A percentile compares a stretch with the other conserved stretches of the same genome.
These are phyloP conservation scores for Pleurotus salmoneostramineus DNA, from an alignment of 768 basidiomycete species.

Conservation along the genomic window DNA sequence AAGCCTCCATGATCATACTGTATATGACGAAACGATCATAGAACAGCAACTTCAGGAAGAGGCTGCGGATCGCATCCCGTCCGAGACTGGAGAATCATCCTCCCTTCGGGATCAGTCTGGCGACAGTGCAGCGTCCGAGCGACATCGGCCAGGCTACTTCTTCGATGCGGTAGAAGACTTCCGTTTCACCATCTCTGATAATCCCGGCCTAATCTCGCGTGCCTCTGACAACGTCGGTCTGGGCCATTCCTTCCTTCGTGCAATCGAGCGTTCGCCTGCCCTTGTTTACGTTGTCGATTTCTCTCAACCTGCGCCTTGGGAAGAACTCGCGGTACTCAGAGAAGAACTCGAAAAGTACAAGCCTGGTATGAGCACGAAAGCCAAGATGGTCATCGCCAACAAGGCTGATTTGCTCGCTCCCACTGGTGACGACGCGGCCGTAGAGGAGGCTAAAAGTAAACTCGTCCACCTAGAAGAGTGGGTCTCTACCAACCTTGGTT, in stretches of 20 bases:
- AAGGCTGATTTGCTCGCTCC: conserved; percentile 85
- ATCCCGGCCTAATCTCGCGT: conserved; percentile 84
- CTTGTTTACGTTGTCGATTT: conserved; percentile 94
- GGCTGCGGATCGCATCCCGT: conserved; percentile 22
- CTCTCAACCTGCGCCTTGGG: conserved; percentile 67
- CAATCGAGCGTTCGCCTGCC: conserved; percentile 88
- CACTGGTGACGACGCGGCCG: conserved; percentile 39
- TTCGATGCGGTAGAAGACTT: conserved; percentile 69
- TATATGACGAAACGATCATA: conserved; percentile 65
- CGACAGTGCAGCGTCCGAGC: conserved; percentile 12
- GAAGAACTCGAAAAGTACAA: conserved; percentile 86
- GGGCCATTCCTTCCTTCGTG: conserved; percentile 89
- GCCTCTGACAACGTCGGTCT: conserved; percentile 90
- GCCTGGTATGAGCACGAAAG: conserved; percentile 71
- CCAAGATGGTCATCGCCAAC: conserved; percentile 85
- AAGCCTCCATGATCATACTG: conserved; percentile 36
- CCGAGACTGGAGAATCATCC: not conserved
- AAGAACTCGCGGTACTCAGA: conserved; percentile 66
- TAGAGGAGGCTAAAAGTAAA: conserved; percentile 54
- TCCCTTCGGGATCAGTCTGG: conserved; percentile 13
- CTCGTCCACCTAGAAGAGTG: conserved; percentile 44
- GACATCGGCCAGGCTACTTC: conserved; percentile 35
- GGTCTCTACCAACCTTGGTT: conserved; percentile 19
- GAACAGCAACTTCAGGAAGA: conserved; percentile 33
- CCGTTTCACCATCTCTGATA: conserved; percentile 95